Base-by-base conservation (phyloP, 2,329 filamentous ascomycete genomes). In the Myotisia sp. region DNA sequence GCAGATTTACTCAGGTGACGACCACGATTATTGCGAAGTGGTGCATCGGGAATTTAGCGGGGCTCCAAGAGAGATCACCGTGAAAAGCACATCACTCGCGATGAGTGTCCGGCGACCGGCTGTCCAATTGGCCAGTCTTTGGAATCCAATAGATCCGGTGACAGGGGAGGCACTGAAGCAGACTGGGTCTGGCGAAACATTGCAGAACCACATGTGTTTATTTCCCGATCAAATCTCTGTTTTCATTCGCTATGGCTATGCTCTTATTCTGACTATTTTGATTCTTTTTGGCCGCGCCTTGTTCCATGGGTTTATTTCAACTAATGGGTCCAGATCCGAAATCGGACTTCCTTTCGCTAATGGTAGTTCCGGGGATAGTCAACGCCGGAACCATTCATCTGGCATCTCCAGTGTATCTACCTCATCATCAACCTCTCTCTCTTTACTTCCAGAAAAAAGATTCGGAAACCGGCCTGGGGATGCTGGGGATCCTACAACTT, bases 11-110 rank as follows among this genome's bases (percentile, higher is more conserved):
- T 93, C 85, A 0, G 90, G 90, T 7, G 90, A 98, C 48, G 90
- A 98, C 51, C 90, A 98, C 60, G 90, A 98, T 60, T 94, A 95
- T 60, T 98, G 90, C 59, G 86, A 93, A 49, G 62, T 95, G 5
- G 68, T 76, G 0, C 90, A 98, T 55, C 73, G 75, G 2, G 67
- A 72, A 12, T 73, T 76, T 39, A 75, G 75, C 42, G 68, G 67
- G 21, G 61, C 64, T 0, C 68, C 66, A 4, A 70, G 67, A 17
- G 90, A 98, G 54, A 92, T 94, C 43, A 98, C 90, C 0, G 85
- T 95, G 47, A 98, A 98, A 62, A 86, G 79, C 50, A 74, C 92
- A 45, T 92, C 78, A 49, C 93, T 87, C 84, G 85, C 84, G 12
- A 95, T 95, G 90, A 86, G 90, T 6, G 81, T 98, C 1, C 71